Evolutionary conservation across 371 early-diverging fungal species (phyloP).

Genomic region (Mortierella sp.): DNA sequence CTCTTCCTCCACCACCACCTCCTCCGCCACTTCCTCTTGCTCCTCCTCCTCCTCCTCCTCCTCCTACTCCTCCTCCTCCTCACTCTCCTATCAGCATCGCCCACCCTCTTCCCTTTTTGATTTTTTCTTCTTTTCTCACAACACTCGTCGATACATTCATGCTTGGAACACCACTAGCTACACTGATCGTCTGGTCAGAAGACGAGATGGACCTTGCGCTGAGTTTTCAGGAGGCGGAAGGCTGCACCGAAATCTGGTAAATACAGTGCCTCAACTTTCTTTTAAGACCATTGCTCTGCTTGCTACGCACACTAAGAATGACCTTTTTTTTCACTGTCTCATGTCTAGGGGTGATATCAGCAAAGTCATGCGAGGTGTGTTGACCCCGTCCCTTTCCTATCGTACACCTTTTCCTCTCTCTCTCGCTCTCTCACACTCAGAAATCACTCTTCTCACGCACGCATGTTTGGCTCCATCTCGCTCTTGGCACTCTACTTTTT

Average conservation of each 20-base stretch:
- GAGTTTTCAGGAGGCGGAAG: conserved; percentile 88
- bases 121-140: not conserved
- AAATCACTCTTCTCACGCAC: too few species aligned
- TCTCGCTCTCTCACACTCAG: not conserved
- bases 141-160: not conserved
- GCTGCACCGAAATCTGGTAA: conserved; percentile 86
- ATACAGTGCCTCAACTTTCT: conserved; percentile 2
- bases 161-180: conserved; percentile 63
- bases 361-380: conserved; percentile 6
- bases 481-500: too few species aligned
- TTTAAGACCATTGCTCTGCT: too few species aligned
- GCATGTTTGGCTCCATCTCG: too few species aligned
- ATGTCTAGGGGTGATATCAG: conserved; percentile 48
- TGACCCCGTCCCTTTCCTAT: not conserved
- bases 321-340: too few species aligned
- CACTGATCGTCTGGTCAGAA: conserved; percentile 93
- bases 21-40: too few species aligned
- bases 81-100: not conserved
- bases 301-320: too few species aligned
- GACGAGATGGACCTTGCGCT: conserved; percentile 84
- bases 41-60: not conserved
- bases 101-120: not conserved
- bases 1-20: not conserved
- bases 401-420: not conserved
- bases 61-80: not conserved